phyloP scores from a whole-genome alignment of 176 grass and related monocot genomes.

The Echinochloa phyllopogon region DNA sequence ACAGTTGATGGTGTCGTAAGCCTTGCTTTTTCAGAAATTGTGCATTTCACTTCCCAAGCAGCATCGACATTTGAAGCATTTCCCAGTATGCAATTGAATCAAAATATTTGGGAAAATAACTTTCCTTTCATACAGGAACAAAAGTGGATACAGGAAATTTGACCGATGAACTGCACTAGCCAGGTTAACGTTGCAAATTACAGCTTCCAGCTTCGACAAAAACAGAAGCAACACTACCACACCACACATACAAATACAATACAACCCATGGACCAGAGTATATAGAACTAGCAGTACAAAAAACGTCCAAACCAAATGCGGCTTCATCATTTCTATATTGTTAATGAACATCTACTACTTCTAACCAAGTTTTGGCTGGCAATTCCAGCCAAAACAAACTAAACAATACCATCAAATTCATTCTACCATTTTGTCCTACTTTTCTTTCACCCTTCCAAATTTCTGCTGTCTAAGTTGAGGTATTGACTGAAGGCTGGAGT shows the following conservation, averaged over 20 bases:
- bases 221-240: slow-evolving; percentile 11
- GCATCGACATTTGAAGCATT: background rate
- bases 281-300: slow-evolving; percentile 9
- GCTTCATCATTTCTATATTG: slow-evolving; percentile 23
- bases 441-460: background rate
- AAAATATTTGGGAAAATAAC: background rate
- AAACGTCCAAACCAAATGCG: background rate
- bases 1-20: background rate
- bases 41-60: background rate
- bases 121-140: background rate
- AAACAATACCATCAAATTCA: background rate
- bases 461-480: background rate
- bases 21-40: background rate
- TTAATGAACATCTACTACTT: background rate
- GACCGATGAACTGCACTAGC: background rate
- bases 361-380: background rate
- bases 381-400: slow-evolving; percentile 20
- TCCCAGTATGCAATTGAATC: background rate
- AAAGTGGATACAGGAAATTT: background rate
- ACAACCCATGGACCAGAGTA: slow-evolving; percentile 12
- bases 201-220: slow-evolving; percentile 15
- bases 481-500: background rate
- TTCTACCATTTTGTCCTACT: slow-evolving; percentile 40
- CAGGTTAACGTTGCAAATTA: background rate
- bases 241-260: slow-evolving; percentile 5